A percentile compares a stretch with the other conserved stretches of the same genome.
Conservation (phyloP, 441 rosid species). For the Francoa sonchifolia region DNA sequence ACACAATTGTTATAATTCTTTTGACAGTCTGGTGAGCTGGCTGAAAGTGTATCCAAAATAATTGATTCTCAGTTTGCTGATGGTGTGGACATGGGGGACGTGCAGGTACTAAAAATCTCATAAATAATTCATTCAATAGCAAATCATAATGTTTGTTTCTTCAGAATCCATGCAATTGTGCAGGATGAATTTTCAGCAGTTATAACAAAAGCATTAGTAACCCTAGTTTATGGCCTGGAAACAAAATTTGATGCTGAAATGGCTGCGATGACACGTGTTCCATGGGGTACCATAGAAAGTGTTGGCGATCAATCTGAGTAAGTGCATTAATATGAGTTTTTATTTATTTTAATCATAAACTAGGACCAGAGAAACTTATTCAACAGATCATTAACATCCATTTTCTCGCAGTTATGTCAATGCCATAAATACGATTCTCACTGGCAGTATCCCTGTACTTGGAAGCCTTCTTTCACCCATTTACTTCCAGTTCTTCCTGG, state of each 20-base stretch:
- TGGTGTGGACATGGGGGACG: constrained; percentile 77
- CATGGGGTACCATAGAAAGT: constrained; percentile 95
- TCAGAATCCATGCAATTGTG: constrained; percentile 16
- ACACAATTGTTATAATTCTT: constrained; percentile 14
- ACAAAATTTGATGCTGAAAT: constrained; percentile 93
- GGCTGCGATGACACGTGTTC: constrained; percentile 94
- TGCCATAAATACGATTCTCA: constrained; percentile 67
- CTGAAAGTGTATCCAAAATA: constrained; percentile 89
- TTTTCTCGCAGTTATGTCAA: constrained; percentile 74
- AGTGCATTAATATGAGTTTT: constrained; percentile 14
- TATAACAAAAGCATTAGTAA: constrained; percentile 77
- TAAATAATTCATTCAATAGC: constrained; percentile 8
- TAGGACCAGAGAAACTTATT: constrained; percentile 4
- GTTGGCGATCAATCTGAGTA: constrained; percentile 98
- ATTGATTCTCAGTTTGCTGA: constrained; percentile 80
- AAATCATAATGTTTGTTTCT: constrained; percentile 15
- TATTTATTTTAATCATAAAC: constrained; percentile 6
- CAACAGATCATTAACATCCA: constrained; percentile 10
- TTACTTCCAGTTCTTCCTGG: constrained; percentile 90
- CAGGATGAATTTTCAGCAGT: constrained; percentile 98
- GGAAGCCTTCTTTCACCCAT: constrained; percentile 84
- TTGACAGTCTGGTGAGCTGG: constrained; percentile 85
- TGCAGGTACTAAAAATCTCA: constrained; percentile 46
- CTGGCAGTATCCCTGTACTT: constrained; percentile 67
- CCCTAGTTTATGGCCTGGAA: constrained; percentile 90